Base-by-base conservation (phyloP, 352 stramenopile species). In the Pythium guiyangense region DNA sequence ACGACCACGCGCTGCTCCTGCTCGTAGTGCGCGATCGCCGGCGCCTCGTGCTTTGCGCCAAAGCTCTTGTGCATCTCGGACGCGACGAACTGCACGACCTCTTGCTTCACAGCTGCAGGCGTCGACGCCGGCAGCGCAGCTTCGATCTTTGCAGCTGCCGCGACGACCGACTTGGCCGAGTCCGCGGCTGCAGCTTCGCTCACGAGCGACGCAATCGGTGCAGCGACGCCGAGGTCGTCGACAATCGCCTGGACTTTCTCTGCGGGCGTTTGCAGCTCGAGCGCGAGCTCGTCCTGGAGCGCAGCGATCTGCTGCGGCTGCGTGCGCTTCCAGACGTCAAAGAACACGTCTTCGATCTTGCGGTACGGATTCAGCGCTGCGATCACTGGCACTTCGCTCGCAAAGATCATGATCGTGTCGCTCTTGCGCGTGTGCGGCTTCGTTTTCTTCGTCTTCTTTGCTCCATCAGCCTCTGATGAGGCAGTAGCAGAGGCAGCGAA, bases 41-140 rank as follows among this genome's bases (percentile, higher is more conserved):
- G 76, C 2, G 63, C 56, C 66, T 94, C 85, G 27, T 88, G 71
- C 46, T 73, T 75, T 2, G 70, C 48, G 14, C 85, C 85, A 52
- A 94, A 94, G 35, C 63, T 59, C 65, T 89, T 91, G 67, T 94
- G 72, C 76, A 94, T 90, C 22, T 84, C 75, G 1, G 83, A 92
- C 20, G 74, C 70, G 31, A 93, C 68, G 39, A 86, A 82, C 59
- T 92, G 79, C 47, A 87, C 77, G 31, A 94, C 74, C 40, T 92
- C 77, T 6, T 74, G 53, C 57, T 86, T 85, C 4, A 90, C 64
- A 2, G 64, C 61, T 15, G 39, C 51, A 3, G 83, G 83, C 6
- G 75, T 84, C 1, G 70, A 52, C 43, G 57, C 49, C 8, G 83
- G 83, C 47, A 90, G 71, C 63, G 65, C 73, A 34, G 66, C 52